phyloP scores from a whole-genome alignment of 441 rosid genomes.

The Jatropha multifida region DNA sequence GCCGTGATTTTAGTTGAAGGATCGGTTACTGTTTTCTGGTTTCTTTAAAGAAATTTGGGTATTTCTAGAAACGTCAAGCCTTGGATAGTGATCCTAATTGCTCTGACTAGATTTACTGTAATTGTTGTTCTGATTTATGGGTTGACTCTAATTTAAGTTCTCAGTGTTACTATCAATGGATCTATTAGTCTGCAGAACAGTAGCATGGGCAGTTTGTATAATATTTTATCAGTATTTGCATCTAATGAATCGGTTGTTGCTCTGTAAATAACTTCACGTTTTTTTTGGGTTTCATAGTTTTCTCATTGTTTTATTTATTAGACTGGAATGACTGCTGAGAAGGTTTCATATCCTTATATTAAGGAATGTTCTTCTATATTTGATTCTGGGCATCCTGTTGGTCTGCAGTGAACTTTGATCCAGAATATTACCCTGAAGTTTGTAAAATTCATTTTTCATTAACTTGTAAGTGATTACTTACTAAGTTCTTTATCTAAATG shows the following conservation, averaged over 20 bases:
- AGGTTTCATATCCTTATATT: background rate
- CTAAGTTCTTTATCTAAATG: slow-evolving; percentile 1
- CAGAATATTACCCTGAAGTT: background rate
- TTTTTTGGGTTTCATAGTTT: background rate
- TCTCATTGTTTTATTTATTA: background rate
- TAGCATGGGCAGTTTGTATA: no score
- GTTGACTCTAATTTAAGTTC: no score
- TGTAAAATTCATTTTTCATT: background rate
- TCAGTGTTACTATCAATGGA: no score
- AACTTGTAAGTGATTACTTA: background rate
- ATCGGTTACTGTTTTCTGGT: no score
- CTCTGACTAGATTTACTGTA: no score
- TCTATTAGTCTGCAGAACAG: no score
- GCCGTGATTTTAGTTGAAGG: no score
- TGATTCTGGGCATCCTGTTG: background rate
- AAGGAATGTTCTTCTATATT: background rate
- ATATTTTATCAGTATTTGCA: no score
- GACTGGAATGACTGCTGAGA: background rate
- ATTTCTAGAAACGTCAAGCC: no score
- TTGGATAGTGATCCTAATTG: no score
- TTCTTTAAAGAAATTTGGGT: no score
- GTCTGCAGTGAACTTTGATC: background rate
- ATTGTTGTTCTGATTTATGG: no score
- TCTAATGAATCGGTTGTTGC: background rate
- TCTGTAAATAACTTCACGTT: background rate